These are phyloP conservation scores for Krasilnikovozyma curviuscula DNA, from an alignment of 768 basidiomycete genomes.

Conservation along the genomic window DNA sequence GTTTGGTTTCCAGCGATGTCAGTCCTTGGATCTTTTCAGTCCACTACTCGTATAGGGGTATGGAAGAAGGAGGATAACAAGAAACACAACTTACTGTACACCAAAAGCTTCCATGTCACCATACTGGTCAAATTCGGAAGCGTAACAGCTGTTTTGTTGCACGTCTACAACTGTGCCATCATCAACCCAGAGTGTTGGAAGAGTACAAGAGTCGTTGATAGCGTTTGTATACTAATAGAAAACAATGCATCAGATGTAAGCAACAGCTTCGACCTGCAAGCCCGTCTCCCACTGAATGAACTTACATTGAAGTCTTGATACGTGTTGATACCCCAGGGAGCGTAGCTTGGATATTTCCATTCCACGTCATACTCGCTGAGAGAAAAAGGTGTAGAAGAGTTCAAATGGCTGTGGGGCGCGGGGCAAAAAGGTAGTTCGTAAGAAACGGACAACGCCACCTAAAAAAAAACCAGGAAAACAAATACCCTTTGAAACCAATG, in stretches of 20 bases:
- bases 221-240: conserved; percentile 8
- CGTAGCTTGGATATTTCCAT: conserved; percentile 55
- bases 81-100: conserved; percentile 52
- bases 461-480: not conserved
- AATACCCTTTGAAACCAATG: conserved; percentile 64
- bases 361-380: conserved; percentile 50
- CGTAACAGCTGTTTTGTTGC: conserved; percentile 49
- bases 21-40: conserved; percentile 1
- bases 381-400: conserved; percentile 58
- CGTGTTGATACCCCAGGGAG: conserved; percentile 68
- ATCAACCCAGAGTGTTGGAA: conserved; percentile 65
- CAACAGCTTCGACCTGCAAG: not conserved
- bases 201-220: conserved; percentile 51
- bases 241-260: not conserved
- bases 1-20: not conserved
- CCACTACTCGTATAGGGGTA: not conserved
- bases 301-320: conserved; percentile 53
- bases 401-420: conserved; percentile 40
- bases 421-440: not conserved
- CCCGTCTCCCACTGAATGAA: not conserved
- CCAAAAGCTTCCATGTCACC: conserved; percentile 96
- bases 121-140: conserved; percentile 81
- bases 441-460: not conserved
- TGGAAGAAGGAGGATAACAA: not conserved
- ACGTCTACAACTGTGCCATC: conserved; percentile 44